Evolutionary conservation across 78 protist species (phyloP), one percentile per base, ranked within the genome.

Genomic region (Tieghemostelium lacteum): DNA sequence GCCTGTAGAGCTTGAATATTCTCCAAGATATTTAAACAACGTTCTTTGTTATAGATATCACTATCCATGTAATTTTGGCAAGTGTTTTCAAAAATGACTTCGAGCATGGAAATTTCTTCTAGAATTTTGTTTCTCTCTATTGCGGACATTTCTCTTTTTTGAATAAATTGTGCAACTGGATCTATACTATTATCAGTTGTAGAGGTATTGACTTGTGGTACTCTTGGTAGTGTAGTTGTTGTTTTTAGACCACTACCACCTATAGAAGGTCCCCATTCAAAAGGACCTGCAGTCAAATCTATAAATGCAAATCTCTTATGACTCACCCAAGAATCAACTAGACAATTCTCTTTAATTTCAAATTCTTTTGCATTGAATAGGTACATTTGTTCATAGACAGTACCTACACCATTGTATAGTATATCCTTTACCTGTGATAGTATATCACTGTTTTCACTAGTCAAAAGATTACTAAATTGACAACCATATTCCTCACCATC

Each of bases 231-330:
- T 0, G 91, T 58, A 2, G 52, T 6, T 0, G 29, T 19, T 2
- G 75, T 58, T 57, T 83, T 83, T 33, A 83, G 42, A 31, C 91
- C 91, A 58, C 49, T 83, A 24, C 91, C 91, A 42, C 78, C 78
- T 2, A 83, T 73, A 0, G 93, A 58, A 2, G 93, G 86, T 33
- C 93, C 93, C 93, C 93, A 86, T 39, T 42, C 72, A 31, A 86
- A 70, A 6, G 93, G 93, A n/a, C 93, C 93, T 3, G 93, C 93
- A 0, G 93, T 86, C 8, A 86, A 22, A 67, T 86, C 93, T 0
- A 86, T 72, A 49, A 86, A 86, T 19, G 86, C 67, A 42, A 86
- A 75, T 26, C 93, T n/a, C 24, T 75, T 75, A 20, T 86, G 85
- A 2, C 85, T 72, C 12, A 86, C 55, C 93, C 93, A 86, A 28